phyloP scores from a whole-genome alignment of 192 early-diverging fungal species.

The Geranomyces variabilis region DNA sequence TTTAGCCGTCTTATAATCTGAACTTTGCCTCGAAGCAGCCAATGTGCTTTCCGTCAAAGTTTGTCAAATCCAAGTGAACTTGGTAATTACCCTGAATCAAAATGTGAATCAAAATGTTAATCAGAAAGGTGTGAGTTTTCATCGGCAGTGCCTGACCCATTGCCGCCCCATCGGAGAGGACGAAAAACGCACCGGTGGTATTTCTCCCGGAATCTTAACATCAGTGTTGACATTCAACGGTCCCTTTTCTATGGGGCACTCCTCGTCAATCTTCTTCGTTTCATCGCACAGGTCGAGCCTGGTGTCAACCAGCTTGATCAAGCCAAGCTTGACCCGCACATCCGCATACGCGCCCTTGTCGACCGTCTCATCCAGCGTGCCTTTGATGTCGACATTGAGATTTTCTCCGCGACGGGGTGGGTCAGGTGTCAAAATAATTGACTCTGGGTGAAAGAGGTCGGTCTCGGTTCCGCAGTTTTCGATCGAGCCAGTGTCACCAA shows the following conservation, averaged over 20 bases:
- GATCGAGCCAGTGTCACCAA: constrained; percentile 23
- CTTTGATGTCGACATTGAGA: constrained; percentile 44
- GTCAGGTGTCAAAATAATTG: constrained; percentile 45
- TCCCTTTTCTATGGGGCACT: constrained; percentile 57
- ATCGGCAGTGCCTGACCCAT: neutral
- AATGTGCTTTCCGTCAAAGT: constrained; percentile 4
- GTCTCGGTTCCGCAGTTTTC: constrained; percentile 27
- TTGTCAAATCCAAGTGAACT: constrained; percentile 5
- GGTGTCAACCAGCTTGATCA: constrained; percentile 53
- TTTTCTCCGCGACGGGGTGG: constrained; percentile 47
- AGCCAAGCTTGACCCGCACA: constrained; percentile 50
- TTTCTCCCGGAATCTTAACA: constrained; percentile 50
- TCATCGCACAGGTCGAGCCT: constrained; percentile 49
- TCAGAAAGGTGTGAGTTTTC: neutral
- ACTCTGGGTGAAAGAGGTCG: constrained; percentile 44
- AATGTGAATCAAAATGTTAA: too few relatives aligned
- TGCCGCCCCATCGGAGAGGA: neutral
- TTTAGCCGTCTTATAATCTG: too few relatives aligned
- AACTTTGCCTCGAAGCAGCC: neutral
- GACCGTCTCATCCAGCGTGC: constrained; percentile 41
- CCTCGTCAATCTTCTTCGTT: constrained; percentile 39
- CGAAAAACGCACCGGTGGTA: constrained; percentile 50
- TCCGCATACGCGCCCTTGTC: constrained; percentile 46
- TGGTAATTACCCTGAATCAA: neutral
- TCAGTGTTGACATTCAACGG: constrained; percentile 40